These are phyloP conservation scores for Arthroderma sp. DNA, from an alignment of 2,329 filamentous ascomycete genomes.

Conservation along the genomic window DNA sequence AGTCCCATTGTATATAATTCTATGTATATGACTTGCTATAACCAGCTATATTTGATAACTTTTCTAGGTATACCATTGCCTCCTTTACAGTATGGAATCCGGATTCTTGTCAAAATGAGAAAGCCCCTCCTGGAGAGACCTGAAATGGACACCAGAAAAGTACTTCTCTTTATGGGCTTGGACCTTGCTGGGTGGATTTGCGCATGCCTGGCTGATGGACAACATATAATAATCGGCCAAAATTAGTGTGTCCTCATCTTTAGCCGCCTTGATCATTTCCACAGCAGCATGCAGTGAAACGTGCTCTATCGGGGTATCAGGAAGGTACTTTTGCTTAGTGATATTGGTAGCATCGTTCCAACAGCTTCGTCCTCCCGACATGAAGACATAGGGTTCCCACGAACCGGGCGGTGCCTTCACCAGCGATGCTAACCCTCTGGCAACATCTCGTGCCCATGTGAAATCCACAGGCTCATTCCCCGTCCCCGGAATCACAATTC, in stretches of 20 bases:
- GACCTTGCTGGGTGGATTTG: not conserved
- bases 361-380: not conserved
- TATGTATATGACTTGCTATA: too few relatives aligned
- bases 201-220: slow-evolving; percentile 1
- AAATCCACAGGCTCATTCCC: slow-evolving; percentile 1
- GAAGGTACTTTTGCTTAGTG: not conserved
- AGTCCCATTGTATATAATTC: too few relatives aligned
- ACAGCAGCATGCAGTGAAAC: not conserved
- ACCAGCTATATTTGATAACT: too few relatives aligned
- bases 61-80: not conserved
- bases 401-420: not conserved
- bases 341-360: not conserved
- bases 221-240: not conserved
- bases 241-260: slow-evolving; percentile 1
- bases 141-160: not conserved
- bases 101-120: not conserved
- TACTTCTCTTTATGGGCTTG: not conserved
- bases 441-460: slow-evolving; percentile 1
- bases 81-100: not conserved
- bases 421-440: not conserved
- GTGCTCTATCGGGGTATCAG: not conserved
- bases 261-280: slow-evolving; percentile 1
- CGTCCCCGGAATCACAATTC: slow-evolving; percentile 1
- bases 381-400: slow-evolving; percentile 1
- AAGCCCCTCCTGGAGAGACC: not conserved